Conservation (phyloP, 2,329 filamentous ascomycete genomes). For the Apiospora rasikravindrae region DNA sequence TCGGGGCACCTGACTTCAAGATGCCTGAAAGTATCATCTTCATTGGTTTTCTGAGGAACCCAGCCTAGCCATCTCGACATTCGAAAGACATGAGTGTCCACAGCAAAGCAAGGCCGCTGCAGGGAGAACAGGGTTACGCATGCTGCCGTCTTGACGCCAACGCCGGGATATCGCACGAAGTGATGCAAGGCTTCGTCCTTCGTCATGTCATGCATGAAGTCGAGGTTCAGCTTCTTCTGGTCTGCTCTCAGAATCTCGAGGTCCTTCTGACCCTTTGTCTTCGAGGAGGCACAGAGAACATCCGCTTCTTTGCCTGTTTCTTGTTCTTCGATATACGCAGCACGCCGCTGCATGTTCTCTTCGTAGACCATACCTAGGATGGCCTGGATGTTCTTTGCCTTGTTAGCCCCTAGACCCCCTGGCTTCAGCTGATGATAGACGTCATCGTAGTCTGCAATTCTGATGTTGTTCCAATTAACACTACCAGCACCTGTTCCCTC, state of each 20-base stretch:
- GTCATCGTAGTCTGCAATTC: slow-evolving; percentile 60
- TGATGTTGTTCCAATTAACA: slow-evolving; percentile 77
- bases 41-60: slow-evolving; percentile 55
- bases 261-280: slow-evolving; percentile 55
- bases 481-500: slow-evolving; percentile 71
- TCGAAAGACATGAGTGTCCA: slow-evolving; percentile 62
- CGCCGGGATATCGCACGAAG: slow-evolving; percentile 55
- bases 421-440: slow-evolving; percentile 72
- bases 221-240: slow-evolving; percentile 62
- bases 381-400: slow-evolving; percentile 73
- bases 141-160: slow-evolving; percentile 62
- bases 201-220: slow-evolving; percentile 53
- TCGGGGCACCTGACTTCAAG: slow-evolving; percentile 58
- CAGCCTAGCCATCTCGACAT: slow-evolving; percentile 59
- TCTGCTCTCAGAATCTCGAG: slow-evolving; percentile 62
- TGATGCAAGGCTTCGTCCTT: slow-evolving; percentile 56
- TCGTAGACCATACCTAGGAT: slow-evolving; percentile 75
- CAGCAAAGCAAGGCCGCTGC: slow-evolving; percentile 58
- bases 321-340: slow-evolving; percentile 52
- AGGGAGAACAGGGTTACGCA: slow-evolving; percentile 64
- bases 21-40: slow-evolving; percentile 56
- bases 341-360: slow-evolving; percentile 59
- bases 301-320: slow-evolving; percentile 46
- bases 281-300: slow-evolving; percentile 47
- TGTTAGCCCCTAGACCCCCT: slow-evolving; percentile 74